Percentiles rank a stretch among this genome's conserved stretches.
Conservation (phyloP, 2,329 filamentous ascomycete species). For the Colletotrichum gloeosporioides region DNA sequence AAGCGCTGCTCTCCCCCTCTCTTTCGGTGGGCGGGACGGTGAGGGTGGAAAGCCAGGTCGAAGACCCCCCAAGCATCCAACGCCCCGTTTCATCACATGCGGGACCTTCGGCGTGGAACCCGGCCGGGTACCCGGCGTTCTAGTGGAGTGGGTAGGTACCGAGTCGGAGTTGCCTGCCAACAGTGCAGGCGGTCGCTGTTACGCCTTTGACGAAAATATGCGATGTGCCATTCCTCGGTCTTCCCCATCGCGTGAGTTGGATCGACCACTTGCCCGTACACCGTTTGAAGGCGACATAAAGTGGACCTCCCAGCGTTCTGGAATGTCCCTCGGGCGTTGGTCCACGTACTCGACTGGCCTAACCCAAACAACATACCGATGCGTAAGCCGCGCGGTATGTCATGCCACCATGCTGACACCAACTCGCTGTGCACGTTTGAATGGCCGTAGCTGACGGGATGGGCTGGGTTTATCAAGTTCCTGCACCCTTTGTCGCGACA, state of each 20-base stretch:
- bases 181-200: no score
- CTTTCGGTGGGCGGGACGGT: neutral
- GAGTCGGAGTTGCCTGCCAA: neutral
- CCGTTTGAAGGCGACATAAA: neutral
- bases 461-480: neutral
- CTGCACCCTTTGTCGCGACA: neutral
- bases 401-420: neutral
- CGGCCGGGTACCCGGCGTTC: neutral
- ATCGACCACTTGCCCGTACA: neutral
- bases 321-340: constrained; percentile 2
- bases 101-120: neutral
- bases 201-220: neutral
- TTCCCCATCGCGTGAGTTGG: neutral
- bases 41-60: neutral
- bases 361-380: neutral
- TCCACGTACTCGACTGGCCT: neutral
- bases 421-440: neutral
- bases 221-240: neutral
- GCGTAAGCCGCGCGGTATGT: neutral
- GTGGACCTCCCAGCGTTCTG: neutral
- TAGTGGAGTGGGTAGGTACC: neutral
- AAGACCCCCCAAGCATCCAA: neutral
- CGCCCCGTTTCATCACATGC: neutral
- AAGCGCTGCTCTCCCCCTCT: neutral
- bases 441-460: neutral